Evolutionary conservation across 495 filamentous ascomycete species (phyloP).

Genomic region (Thermothielavioides terrestris): DNA sequence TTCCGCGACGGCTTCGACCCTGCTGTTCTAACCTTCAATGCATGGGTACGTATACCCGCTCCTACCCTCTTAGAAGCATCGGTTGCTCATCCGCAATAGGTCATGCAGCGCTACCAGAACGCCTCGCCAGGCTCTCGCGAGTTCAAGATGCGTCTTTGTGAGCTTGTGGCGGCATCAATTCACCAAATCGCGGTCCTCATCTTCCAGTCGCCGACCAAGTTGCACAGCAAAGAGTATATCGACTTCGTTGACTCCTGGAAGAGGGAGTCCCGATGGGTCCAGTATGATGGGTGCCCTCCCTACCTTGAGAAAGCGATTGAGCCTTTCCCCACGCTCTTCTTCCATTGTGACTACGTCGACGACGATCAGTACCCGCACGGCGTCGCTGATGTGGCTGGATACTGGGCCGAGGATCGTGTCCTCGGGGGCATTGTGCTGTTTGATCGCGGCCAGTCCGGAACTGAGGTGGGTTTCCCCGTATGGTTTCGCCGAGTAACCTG

Average conservation of each 20-base stretch:
- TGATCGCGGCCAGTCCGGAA: background rate
- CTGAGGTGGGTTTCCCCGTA: background rate
- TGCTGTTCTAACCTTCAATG: background rate
- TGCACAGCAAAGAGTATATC: conserved; percentile 6
- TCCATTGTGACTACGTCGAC: background rate
- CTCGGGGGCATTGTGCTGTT: background rate
- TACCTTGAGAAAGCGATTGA: background rate
- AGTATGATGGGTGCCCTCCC: background rate
- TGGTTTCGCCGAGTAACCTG: too few relatives aligned
- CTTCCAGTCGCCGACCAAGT: background rate
- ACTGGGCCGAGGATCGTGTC: conserved; percentile 9
- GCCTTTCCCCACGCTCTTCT: background rate
- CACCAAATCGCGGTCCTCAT: conserved; percentile 5
- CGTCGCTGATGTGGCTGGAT: conserved; percentile 2
- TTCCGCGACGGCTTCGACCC: background rate
- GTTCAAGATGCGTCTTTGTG: conserved; percentile 3
- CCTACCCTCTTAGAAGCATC: background rate
- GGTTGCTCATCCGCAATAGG: background rate
- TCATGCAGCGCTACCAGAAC: conserved; percentile 1
- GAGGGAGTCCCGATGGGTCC: background rate
- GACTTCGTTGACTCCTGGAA: background rate
- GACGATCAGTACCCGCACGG: conserved; percentile 1
- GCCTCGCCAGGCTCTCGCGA: background rate
- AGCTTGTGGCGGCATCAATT: background rate
- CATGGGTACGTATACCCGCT: background rate